Conservation (phyloP, 2,329 filamentous ascomycete genomes). For the Elsinoe australis region DNA sequence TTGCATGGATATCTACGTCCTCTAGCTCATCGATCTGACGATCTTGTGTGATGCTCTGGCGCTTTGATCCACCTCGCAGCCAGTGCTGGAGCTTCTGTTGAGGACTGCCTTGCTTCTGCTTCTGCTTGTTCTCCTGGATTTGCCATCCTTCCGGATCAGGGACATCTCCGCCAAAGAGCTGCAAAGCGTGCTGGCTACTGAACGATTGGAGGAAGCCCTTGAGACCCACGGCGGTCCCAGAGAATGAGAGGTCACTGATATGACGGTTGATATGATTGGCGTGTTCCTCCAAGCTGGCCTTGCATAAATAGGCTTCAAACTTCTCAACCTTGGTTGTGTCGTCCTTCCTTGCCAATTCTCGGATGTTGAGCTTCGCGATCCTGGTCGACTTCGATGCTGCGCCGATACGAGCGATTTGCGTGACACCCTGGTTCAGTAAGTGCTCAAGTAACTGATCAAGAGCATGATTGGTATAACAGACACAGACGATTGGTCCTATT, state of each 20-base stretch:
- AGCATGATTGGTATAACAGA: slow-evolving; percentile 47
- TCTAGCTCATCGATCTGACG: neutral
- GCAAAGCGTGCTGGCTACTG: slow-evolving; percentile 21
- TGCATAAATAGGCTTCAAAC: slow-evolving; percentile 25
- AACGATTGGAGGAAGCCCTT: slow-evolving; percentile 19
- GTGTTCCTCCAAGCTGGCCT: slow-evolving; percentile 21
- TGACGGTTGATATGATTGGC: slow-evolving; percentile 21
- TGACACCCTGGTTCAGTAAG: slow-evolving; percentile 41
- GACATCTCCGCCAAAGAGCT: slow-evolving; percentile 25
- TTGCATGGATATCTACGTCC: neutral
- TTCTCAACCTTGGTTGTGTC: slow-evolving; percentile 38
- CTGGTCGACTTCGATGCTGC: slow-evolving; percentile 48
- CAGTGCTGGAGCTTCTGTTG: neutral
- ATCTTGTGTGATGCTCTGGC: neutral
- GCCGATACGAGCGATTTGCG: slow-evolving; percentile 55
- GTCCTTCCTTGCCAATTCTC: slow-evolving; percentile 28
- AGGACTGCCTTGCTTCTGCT: neutral
- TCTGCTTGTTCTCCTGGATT: neutral
- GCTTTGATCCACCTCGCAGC: neutral
- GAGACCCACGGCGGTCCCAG: neutral
- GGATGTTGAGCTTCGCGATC: slow-evolving; percentile 47
- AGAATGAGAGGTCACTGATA: slow-evolving; percentile 16
- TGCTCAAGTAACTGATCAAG: slow-evolving; percentile 54
- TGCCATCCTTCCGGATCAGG: no score
- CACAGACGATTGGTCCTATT: slow-evolving; percentile 42